Conservation (phyloP, 192 early-diverging fungal species). For the Backusella psychrophila region DNA sequence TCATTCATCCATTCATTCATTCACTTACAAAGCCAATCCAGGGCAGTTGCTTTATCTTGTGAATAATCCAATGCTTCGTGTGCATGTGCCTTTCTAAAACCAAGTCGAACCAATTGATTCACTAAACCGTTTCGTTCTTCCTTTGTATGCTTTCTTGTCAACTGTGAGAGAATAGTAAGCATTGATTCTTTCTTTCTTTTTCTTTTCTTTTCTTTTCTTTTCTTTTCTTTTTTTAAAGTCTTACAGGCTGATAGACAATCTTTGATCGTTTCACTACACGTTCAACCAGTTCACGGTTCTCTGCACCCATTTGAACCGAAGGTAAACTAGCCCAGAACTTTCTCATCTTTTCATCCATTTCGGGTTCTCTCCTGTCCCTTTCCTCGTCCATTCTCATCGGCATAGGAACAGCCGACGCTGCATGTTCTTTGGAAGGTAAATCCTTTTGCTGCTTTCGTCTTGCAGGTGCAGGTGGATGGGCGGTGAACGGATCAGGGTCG, state of each 20-base stretch:
- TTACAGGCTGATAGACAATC: slow-evolving; percentile 17
- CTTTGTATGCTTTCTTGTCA: slow-evolving; percentile 6
- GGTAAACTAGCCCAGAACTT: slow-evolving; percentile 62
- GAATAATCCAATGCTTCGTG: slow-evolving; percentile 69
- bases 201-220: not conserved
- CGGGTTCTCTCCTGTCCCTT: slow-evolving; percentile 35
- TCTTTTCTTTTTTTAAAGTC: not conserved
- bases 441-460: slow-evolving; percentile 31
- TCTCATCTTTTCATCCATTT: slow-evolving; percentile 40
- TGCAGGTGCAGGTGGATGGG: slow-evolving; percentile 36
- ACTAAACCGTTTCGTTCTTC: slow-evolving; percentile 13
- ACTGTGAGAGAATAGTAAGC: not conserved
- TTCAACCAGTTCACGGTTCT: slow-evolving; percentile 60
- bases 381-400: slow-evolving; percentile 38
- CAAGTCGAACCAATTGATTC: slow-evolving; percentile 50
- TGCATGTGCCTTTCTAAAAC: slow-evolving; percentile 72
- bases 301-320: slow-evolving; percentile 64
- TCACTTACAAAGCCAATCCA: slow-evolving; percentile 83
- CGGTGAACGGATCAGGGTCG: slow-evolving; percentile 76
- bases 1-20: not conserved
- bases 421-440: slow-evolving; percentile 25
- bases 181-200: not conserved
- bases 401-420: slow-evolving; percentile 24
- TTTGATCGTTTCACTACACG: slow-evolving; percentile 52
- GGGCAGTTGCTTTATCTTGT: slow-evolving; percentile 41